These are phyloP conservation scores for Eucalyptus curtisii DNA, from an alignment of 345 rosid genomes.

Conservation along the genomic window DNA sequence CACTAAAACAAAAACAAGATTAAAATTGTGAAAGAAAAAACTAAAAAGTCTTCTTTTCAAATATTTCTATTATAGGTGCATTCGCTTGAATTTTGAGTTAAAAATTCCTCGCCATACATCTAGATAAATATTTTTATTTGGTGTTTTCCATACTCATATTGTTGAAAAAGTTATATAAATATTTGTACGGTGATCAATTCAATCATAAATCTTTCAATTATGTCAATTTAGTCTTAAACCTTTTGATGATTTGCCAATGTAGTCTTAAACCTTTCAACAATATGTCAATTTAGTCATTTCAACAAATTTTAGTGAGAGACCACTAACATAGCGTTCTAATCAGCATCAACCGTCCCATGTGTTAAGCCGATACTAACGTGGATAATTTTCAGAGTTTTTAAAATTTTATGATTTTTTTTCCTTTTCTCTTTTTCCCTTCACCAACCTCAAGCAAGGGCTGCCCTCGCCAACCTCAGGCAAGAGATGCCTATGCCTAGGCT, in stretches of 20 bases:
- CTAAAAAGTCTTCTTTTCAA: neutral
- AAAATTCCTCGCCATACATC: neutral
- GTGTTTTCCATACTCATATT: neutral
- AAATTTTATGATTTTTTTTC: too few species aligned
- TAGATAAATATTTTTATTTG: neutral
- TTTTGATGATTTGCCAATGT: neutral
- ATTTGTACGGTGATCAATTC: neutral
- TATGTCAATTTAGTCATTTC: neutral
- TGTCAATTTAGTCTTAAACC: neutral
- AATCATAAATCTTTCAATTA: too few species aligned
- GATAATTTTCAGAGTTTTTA: too few species aligned
- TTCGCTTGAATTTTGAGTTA: too few species aligned
- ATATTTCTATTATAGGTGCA: neutral
- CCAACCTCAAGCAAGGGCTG: rapidly evolving
- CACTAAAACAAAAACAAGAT: neutral
- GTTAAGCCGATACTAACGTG: rapidly evolving
- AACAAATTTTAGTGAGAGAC: neutral
- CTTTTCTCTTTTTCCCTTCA: too few species aligned
- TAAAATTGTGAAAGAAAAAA: neutral
- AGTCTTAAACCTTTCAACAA: neutral
- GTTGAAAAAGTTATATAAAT: too few species aligned
- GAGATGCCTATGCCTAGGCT: neutral
- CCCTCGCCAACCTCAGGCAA: rapidly evolving
- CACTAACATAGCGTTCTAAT: neutral
- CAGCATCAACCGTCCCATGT: rapidly evolving